Conservation (phyloP, 345 rosid species). For the Eucalyptus camaldulensis region DNA sequence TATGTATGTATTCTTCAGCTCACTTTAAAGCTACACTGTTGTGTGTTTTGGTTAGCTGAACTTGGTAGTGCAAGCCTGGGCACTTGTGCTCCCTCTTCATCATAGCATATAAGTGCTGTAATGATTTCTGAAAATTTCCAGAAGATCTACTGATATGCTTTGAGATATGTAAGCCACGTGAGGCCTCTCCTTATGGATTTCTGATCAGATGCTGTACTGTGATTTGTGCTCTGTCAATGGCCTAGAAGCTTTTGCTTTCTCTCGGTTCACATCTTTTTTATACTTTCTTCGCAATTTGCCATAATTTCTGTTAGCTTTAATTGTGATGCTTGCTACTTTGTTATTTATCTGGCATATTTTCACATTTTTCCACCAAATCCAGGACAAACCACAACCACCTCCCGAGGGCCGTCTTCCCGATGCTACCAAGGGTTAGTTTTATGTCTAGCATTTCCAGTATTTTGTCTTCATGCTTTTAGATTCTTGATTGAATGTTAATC, state of each 20-base stretch:
- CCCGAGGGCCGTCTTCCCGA: constrained; percentile 96
- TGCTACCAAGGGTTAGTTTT: constrained; percentile 62
- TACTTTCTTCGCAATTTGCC: background rate
- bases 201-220: background rate
- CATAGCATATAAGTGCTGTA: background rate
- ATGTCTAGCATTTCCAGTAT: background rate
- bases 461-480: background rate
- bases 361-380: background rate
- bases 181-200: background rate
- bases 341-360: background rate
- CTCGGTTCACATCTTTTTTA: background rate
- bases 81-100: background rate
- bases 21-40: background rate
- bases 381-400: constrained; percentile 91
- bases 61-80: background rate
- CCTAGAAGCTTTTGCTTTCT: background rate
- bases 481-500: background rate
- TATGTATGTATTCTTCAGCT: background rate
- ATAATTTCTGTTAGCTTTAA: background rate
- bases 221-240: background rate
- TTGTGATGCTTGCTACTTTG: background rate
- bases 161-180: background rate
- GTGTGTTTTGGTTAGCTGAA: background rate
- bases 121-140: background rate
- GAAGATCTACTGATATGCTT: background rate